phyloP scores from a whole-genome alignment of 1,139 yeast species.

The Nakaseomyces kungkrabaensis region DNA sequence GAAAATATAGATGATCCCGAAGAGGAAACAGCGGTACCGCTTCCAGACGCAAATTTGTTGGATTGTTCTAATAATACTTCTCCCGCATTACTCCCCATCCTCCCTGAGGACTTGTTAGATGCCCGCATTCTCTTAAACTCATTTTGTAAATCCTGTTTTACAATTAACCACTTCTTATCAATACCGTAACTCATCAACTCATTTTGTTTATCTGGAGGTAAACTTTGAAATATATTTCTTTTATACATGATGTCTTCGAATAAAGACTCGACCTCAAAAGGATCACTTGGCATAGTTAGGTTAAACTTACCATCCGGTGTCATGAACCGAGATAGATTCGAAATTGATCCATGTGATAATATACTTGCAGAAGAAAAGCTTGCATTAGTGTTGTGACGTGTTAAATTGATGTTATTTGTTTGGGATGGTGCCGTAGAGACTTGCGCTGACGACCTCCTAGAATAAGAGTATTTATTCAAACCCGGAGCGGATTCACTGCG shows the following conservation, averaged over 20 bases:
- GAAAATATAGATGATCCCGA: conserved; percentile 1
- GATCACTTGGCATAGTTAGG: conserved; percentile 49
- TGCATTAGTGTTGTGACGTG: conserved; percentile 21
- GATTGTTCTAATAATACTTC: background rate
- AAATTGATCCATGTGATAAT: conserved; percentile 22
- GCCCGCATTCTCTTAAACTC: conserved; percentile 55
- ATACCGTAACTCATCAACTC: conserved; percentile 69
- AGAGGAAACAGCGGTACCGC: background rate
- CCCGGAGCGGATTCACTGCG: conserved; percentile 17
- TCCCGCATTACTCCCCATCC: background rate
- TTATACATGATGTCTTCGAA: conserved; percentile 67
- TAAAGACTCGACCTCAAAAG: conserved; percentile 52
- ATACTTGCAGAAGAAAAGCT: conserved; percentile 23
- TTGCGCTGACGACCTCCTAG: conserved; percentile 22
- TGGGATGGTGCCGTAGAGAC: conserved; percentile 8
- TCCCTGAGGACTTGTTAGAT: background rate
- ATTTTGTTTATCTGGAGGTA: conserved; percentile 67
- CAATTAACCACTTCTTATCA: conserved; percentile 85
- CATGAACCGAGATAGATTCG: conserved; percentile 22
- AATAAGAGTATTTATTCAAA: conserved; percentile 23
- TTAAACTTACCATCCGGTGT: conserved; percentile 25
- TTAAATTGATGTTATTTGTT: conserved; percentile 5
- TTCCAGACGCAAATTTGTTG: background rate
- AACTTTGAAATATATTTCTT: conserved; percentile 62
- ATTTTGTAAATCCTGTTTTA: conserved; percentile 75